These are phyloP conservation scores for Scedosporium minutisporum DNA, from an alignment of 2,329 filamentous ascomycete species.

Conservation along the genomic window DNA sequence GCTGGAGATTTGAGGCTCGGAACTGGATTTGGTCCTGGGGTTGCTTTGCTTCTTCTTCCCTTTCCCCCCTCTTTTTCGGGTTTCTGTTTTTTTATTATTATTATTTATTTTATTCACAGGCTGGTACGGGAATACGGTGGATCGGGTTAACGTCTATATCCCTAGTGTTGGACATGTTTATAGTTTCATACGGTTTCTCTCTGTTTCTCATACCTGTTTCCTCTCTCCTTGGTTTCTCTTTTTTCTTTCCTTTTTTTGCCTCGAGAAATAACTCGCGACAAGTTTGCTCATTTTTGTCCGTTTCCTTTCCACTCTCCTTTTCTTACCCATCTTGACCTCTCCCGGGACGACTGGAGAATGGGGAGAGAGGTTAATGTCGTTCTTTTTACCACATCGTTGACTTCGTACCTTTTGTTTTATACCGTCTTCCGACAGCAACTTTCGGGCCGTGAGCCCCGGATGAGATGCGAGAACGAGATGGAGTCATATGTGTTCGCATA, in stretches of 20 bases:
- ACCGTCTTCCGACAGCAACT: not conserved
- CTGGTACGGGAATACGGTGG: not conserved
- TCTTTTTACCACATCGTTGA: not conserved
- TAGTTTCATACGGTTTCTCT: not conserved
- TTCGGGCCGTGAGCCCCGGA: not conserved
- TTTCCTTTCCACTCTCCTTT: not conserved
- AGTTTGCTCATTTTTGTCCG: not conserved
- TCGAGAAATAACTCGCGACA: not conserved
- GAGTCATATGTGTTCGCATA: too few species aligned
- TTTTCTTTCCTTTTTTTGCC: too few species aligned
- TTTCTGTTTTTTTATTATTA: not conserved
- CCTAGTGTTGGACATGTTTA: not conserved
- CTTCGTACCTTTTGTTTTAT: not conserved
- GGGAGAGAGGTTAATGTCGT: not conserved
- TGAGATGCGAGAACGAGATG: too few species aligned
- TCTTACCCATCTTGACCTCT: not conserved
- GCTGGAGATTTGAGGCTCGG: not conserved
- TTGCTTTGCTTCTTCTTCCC: not conserved
- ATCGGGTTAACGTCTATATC: not conserved
- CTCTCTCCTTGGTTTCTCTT: not conserved
- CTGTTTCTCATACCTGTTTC: not conserved
- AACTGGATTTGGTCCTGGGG: not conserved
- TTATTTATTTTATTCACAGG: not conserved
- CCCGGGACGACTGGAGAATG: not conserved
- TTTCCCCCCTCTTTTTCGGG: not conserved